Conservation (phyloP, 306 rosid genomes). For the Quercus agrifolia region DNA sequence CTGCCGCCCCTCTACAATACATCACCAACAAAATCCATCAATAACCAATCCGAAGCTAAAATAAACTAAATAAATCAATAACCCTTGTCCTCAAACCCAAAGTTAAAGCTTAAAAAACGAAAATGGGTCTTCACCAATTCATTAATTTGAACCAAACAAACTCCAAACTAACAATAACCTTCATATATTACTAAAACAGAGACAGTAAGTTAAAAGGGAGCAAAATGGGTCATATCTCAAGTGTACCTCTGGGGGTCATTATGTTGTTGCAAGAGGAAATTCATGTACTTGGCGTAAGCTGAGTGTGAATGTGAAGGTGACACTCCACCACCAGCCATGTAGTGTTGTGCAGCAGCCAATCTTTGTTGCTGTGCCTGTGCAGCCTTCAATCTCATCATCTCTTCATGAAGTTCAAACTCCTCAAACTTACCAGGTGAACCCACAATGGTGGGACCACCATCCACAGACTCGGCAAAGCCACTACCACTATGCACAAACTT, state of each 20-base stretch:
- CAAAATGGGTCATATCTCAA: neutral
- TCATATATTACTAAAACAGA: neutral
- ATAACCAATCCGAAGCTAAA: neutral
- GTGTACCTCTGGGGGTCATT: conserved; percentile 63
- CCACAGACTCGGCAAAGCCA: conserved; percentile 53
- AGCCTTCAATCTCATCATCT: conserved; percentile 62
- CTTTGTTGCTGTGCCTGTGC: conserved; percentile 69
- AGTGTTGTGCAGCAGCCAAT: conserved; percentile 58
- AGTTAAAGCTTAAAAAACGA: neutral
- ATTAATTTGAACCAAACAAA: neutral
- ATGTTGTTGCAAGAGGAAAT: conserved; percentile 67
- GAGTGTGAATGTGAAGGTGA: conserved; percentile 42
- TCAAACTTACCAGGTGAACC: conserved; percentile 72
- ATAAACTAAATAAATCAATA: neutral
- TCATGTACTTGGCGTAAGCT: conserved; percentile 58
- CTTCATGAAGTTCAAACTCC: conserved; percentile 70
- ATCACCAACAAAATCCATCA: conserved; percentile 11
- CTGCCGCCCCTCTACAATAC: conserved; percentile 55
- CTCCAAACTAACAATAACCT: neutral
- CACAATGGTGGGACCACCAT: conserved; percentile 42
- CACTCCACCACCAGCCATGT: conserved; percentile 38
- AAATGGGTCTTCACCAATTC: neutral
- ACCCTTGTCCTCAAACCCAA: neutral
- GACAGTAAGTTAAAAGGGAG: neutral
- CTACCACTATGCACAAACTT: conserved; percentile 75